These are phyloP conservation scores for Ophiocordyceps sinensis DNA, from an alignment of 2,329 filamentous ascomycete species.

Conservation along the genomic window DNA sequence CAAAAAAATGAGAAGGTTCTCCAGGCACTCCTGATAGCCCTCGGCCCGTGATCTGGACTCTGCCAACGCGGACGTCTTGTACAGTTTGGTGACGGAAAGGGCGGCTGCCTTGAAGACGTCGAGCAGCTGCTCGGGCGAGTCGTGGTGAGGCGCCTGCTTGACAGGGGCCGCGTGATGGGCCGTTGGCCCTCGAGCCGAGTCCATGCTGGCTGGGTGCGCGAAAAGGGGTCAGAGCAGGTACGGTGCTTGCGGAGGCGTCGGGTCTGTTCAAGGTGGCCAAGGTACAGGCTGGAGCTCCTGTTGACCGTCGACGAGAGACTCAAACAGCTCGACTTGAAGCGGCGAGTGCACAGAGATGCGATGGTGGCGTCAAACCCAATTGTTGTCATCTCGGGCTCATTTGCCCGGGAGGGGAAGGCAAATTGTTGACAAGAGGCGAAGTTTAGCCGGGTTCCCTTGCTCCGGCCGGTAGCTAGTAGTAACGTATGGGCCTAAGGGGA, in stretches of 20 bases:
- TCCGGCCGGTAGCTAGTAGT: too few relatives aligned
- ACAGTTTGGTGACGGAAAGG: constrained; percentile 87
- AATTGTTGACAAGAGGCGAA: too few relatives aligned
- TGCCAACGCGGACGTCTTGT: constrained; percentile 75
- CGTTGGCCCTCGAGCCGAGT: constrained; percentile 3
- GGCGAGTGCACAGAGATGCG: too few relatives aligned
- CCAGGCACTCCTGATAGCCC: constrained; percentile 87
- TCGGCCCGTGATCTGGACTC: constrained; percentile 61
- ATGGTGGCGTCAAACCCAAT: too few relatives aligned
- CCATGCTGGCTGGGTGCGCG: constrained; percentile 3
- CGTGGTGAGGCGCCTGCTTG: constrained; percentile 16
- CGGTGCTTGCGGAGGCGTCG: background rate
- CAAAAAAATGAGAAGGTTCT: constrained; percentile 74
- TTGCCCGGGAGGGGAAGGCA: too few relatives aligned
- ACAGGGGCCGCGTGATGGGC: constrained; percentile 8
- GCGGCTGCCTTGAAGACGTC: constrained; percentile 87
- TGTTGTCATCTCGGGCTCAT: too few relatives aligned
- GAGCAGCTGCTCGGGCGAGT: constrained; percentile 52
- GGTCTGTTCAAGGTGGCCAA: too few relatives aligned
- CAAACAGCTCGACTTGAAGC: too few relatives aligned
- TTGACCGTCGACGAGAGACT: too few relatives aligned
- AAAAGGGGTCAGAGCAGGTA: background rate
- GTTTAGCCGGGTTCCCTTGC: too few relatives aligned
- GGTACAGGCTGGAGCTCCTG: too few relatives aligned
- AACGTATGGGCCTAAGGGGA: too few relatives aligned